Evolutionary conservation across 768 basidiomycete species (phyloP).

Genomic region (Mrakia hoshinonis): DNA sequence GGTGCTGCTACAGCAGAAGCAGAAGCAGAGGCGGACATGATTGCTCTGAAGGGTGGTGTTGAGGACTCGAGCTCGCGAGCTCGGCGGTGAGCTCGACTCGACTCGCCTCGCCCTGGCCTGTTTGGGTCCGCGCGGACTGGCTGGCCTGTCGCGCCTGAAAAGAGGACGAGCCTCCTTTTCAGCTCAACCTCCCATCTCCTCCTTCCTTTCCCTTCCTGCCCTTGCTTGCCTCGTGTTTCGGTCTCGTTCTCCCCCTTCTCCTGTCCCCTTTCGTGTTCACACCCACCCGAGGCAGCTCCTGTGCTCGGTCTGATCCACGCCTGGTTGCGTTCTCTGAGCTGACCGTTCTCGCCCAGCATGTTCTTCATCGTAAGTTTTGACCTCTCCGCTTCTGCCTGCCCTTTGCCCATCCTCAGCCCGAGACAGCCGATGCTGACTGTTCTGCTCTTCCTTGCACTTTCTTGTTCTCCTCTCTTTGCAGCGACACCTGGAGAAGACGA

Average conservation of each 20-base stretch:
- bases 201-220: not conserved
- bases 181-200: not conserved
- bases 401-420: not conserved
- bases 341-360: conserved; percentile 18
- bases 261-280: not conserved
- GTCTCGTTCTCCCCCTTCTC: not conserved
- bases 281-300: not conserved
- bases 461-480: conserved; percentile 37
- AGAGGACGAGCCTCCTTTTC: not conserved
- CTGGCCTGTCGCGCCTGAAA: not conserved
- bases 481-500: conserved; percentile 97
- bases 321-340: not conserved
- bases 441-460: not conserved
- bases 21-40: conserved; percentile 7
- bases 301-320: not conserved
- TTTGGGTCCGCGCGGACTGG: no score
- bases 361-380: conserved; percentile 28
- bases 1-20: conserved; percentile 12
- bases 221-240: not conserved
- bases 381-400: not conserved
- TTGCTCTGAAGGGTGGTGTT: not conserved
- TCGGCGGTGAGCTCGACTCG: no score
- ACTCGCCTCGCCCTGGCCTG: no score
- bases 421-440: no score
- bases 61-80: not conserved